Conservation (phyloP, 2,329 filamentous ascomycete genomes). For the Cladophialophora chaetospira region DNA sequence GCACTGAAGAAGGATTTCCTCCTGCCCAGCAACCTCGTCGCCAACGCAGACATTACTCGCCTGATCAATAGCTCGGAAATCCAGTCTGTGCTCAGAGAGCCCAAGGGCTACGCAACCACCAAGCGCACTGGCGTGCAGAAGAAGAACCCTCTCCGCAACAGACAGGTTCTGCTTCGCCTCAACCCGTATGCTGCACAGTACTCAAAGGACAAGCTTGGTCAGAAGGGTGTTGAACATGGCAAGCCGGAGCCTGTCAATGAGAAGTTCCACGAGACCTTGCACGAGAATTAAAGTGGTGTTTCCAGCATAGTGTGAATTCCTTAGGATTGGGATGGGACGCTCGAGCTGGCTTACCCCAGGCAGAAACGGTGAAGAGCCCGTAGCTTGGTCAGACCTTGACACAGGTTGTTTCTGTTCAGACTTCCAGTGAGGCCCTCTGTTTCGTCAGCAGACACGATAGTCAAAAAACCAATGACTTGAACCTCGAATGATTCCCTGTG, state of each 20-base stretch:
- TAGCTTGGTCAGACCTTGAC: background rate
- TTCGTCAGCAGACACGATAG: no score
- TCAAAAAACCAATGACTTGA: no score
- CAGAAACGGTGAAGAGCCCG: background rate
- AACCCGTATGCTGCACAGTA: conserved; percentile 97
- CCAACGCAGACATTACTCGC: conserved; percentile 92
- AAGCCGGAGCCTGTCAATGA: conserved; percentile 62
- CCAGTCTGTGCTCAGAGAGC: conserved; percentile 89
- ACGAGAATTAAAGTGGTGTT: conserved; percentile 50
- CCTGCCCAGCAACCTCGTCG: conserved; percentile 86
- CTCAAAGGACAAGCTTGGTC: conserved; percentile 79
- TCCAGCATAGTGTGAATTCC: background rate
- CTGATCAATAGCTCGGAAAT: conserved; percentile 99
- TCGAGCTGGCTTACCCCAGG: background rate
- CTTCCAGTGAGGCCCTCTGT: background rate
- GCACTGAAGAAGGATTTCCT: conserved; percentile 99
- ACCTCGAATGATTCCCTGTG: no score
- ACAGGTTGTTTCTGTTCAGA: background rate
- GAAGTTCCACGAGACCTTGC: conserved; percentile 55
- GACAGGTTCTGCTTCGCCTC: conserved; percentile 96
- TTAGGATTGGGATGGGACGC: background rate
- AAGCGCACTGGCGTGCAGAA: conserved; percentile 94
- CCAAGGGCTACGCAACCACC: conserved; percentile 85
- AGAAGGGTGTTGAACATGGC: conserved; percentile 63
- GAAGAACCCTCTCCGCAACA: conserved; percentile 99